A percentile compares a stretch with the other conserved stretches of the same genome.
phyloP scores from a whole-genome alignment of 768 basidiomycete genomes.

The Termitomyces sp. region DNA sequence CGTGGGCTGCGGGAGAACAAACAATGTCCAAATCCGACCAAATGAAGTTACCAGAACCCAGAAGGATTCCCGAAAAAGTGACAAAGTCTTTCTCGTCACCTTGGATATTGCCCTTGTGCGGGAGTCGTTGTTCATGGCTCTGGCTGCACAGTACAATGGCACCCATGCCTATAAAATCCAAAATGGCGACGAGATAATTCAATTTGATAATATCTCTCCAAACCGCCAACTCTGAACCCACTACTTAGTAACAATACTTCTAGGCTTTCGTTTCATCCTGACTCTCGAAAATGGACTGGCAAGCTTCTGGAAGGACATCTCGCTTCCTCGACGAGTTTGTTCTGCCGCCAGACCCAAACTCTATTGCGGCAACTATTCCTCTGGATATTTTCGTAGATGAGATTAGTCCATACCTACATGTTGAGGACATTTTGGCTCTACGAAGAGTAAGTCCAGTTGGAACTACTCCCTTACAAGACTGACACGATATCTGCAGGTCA shows the following conservation, averaged over 20 bases:
- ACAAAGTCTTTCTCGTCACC: background rate
- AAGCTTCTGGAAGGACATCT: background rate
- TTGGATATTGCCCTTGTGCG: background rate
- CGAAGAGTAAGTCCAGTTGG: slow-evolving; percentile 31
- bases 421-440: slow-evolving; percentile 47
- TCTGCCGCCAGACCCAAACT: background rate
- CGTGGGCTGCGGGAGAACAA: too few species aligned
- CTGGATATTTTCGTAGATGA: slow-evolving; percentile 32
- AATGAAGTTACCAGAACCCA: too few species aligned
- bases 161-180: background rate
- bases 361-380: background rate
- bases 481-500: slow-evolving; percentile 36
- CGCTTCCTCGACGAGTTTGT: background rate
- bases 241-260: background rate
- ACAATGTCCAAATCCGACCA: too few species aligned
- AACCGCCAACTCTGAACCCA: background rate
- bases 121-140: background rate
- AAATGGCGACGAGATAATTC: background rate
- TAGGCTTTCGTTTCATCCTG: background rate
- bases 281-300: background rate
- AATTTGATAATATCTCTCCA: background rate
- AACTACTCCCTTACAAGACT: background rate
- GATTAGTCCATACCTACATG: slow-evolving; percentile 35
- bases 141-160: background rate
- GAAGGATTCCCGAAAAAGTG: background rate